A percentile compares a stretch with the other conserved stretches of the same genome.
phyloP scores from a whole-genome alignment of 768 basidiomycete species.

The Boletus insuetus region DNA sequence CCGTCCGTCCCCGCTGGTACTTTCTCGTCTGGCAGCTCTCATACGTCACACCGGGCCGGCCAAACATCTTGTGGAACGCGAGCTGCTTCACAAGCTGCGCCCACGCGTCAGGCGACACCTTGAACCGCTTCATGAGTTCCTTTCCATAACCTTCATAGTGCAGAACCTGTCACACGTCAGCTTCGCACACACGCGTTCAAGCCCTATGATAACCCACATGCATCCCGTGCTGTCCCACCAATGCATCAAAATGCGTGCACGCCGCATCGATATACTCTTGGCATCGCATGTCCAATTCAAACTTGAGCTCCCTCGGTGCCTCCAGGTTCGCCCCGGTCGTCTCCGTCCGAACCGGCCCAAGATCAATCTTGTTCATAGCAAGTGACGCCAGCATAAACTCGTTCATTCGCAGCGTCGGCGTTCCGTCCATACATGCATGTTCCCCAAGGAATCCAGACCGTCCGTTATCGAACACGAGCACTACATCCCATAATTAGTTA shows the following conservation, averaged over 20 bases:
- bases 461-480: slow-evolving; percentile 93
- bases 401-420: slow-evolving; percentile 91
- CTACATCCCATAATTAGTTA: slow-evolving; percentile 36
- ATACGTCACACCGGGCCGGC: slow-evolving; percentile 78
- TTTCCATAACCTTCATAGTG: slow-evolving; percentile 92
- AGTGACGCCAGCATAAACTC: slow-evolving; percentile 86
- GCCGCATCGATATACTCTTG: slow-evolving; percentile 53
- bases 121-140: slow-evolving; percentile 75
- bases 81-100: slow-evolving; percentile 95
- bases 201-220: slow-evolving; percentile 47
- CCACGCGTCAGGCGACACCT: slow-evolving; percentile 91
- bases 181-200: background rate
- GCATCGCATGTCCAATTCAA: slow-evolving; percentile 59
- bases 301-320: slow-evolving; percentile 63
- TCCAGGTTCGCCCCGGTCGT: slow-evolving; percentile 43
- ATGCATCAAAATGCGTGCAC: slow-evolving; percentile 66
- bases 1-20: slow-evolving; percentile 87
- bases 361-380: slow-evolving; percentile 68
- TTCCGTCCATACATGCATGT: slow-evolving; percentile 91
- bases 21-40: slow-evolving; percentile 94
- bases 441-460: slow-evolving; percentile 91
- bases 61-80: slow-evolving; percentile 85
- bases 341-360: slow-evolving; percentile 51
- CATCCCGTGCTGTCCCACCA: slow-evolving; percentile 78
- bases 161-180: slow-evolving; percentile 50